Evolutionary conservation across 2,329 filamentous ascomycete genomes (phyloP), one percentile per base, ranked within the genome.

Genomic region (Colletotrichum nymphaeae): DNA sequence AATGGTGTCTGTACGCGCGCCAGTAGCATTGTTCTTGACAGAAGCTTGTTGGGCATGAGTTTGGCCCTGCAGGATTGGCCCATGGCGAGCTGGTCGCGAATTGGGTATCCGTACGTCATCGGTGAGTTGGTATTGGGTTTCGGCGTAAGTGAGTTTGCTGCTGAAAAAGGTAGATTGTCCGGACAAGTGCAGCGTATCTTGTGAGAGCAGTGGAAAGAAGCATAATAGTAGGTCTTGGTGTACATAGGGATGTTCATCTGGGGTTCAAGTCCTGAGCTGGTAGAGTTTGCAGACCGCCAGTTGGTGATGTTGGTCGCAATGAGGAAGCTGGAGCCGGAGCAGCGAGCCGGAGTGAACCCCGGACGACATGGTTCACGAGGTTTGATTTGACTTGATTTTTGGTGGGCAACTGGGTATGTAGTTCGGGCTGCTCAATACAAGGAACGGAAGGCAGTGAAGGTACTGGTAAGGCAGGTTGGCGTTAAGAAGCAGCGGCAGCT

Each of bases 271-370:
- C 55, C 35, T 69, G 30, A 55, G 53, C n/a, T n/a, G 7, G 42
- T 32, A 63, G 49, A 22, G 60, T 53, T 32, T 52, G 30, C 66
- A 64, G 69, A 72, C 69, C 69, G 69, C 69, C 58, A 64, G 16
- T 69, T 69, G 42, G 42, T 49, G 19, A 26, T 72, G 28, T 37
- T 71, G 57, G 35, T 52, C 55, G 24, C 26, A 32, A 28, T 63
- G 9, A 35, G 68, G 55, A 57, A 57, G 35, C 9, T 26, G 28
- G 14, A 67, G 35, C 19, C 42, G 19, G 22, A n/a, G 16, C 12
- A 32, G 12, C 37, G 37, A 63, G 59, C n/a, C 69, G 42, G 66
- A 69, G 53, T 64, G 19, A 28, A 46, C 59, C 42, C 59, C 59
- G 59, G 67, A 12, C 30, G 32, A 46, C 57, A 30, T 11, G 57